These are phyloP conservation scores for Prunus davidiana DNA, from an alignment of 306 rosid species.

Conservation along the genomic window DNA sequence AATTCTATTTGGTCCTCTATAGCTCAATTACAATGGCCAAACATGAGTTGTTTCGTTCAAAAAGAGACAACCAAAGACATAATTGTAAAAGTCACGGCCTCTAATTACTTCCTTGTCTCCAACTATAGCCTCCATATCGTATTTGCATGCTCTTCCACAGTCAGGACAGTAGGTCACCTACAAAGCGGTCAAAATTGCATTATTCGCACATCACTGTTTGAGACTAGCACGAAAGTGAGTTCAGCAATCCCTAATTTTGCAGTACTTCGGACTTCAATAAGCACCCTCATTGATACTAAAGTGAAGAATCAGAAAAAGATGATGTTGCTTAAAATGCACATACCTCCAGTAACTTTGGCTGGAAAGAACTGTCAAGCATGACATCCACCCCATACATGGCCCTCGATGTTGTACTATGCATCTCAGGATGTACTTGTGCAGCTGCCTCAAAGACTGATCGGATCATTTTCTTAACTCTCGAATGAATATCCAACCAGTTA, in stretches of 20 bases:
- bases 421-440: slow-evolving; percentile 76
- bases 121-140: slow-evolving; percentile 54
- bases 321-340: slow-evolving; percentile 25
- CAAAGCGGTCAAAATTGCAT: slow-evolving; percentile 8
- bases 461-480: slow-evolving; percentile 63
- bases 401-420: slow-evolving; percentile 74
- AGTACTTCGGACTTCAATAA: too few relatives aligned
- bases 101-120: slow-evolving; percentile 51
- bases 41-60: slow-evolving; percentile 68
- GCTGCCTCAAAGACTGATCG: slow-evolving; percentile 86
- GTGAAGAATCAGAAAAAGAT: neutral
- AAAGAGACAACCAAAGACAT: slow-evolving; percentile 80
- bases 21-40: slow-evolving; percentile 44
- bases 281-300: neutral
- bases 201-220: neutral
- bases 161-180: slow-evolving; percentile 98
- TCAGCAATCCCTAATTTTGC: too few relatives aligned
- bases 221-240: neutral
- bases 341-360: slow-evolving; percentile 91
- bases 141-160: slow-evolving; percentile 86
- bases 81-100: slow-evolving; percentile 63
- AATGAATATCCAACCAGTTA: slow-evolving; percentile 79
- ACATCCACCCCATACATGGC: slow-evolving; percentile 94
- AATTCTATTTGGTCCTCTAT: too few relatives aligned
- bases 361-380: slow-evolving; percentile 75